phyloP scores from a whole-genome alignment of 768 basidiomycete genomes.

The Tulasnella sp. region DNA sequence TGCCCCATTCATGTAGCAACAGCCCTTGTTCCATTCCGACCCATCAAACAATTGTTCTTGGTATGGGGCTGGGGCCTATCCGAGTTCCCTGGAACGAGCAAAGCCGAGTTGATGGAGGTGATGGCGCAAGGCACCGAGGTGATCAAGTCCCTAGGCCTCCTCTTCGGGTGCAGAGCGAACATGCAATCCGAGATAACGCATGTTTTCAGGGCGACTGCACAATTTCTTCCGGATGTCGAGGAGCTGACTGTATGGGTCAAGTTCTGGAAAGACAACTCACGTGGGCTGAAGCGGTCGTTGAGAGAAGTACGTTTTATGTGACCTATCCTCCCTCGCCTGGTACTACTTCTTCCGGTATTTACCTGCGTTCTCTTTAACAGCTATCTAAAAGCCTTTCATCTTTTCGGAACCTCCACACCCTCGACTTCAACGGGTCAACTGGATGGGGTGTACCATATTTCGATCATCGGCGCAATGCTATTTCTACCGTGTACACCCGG shows the following conservation, averaged over 20 bases:
- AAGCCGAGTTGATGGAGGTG: background rate
- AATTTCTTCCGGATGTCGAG: background rate
- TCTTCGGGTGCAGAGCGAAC: background rate
- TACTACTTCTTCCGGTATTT: background rate
- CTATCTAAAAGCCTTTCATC: background rate
- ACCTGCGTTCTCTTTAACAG: background rate
- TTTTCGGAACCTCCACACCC: background rate
- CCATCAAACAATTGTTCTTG: background rate
- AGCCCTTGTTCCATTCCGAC: background rate
- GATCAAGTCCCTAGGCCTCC: background rate
- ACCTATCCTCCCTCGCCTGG: background rate
- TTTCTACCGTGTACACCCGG: background rate
- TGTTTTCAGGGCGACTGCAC: background rate
- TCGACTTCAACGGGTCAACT: background rate
- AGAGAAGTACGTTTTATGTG: background rate
- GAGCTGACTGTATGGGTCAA: background rate
- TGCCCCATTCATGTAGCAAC: background rate
- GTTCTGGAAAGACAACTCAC: background rate
- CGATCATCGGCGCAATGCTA: background rate
- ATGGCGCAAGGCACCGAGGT: background rate
- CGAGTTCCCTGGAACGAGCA: background rate
- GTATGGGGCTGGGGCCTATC: background rate
- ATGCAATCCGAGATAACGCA: background rate
- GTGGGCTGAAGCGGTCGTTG: background rate
- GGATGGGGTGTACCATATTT: background rate